Conservation (phyloP, 2,329 filamentous ascomycete species). For the Nothophaeocryptopus gaeumannii region DNA sequence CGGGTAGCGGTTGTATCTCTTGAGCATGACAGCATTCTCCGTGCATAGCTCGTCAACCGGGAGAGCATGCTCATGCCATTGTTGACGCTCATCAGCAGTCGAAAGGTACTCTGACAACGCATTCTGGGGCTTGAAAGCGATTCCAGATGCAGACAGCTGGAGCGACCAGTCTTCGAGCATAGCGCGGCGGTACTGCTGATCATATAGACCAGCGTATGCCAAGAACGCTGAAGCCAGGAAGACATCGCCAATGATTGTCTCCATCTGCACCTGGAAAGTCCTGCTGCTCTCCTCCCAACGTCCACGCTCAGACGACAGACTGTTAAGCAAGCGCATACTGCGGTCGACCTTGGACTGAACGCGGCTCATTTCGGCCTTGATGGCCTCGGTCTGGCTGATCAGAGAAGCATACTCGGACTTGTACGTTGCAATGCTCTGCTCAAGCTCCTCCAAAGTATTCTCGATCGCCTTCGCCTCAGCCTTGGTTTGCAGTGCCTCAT, state of each 20-base stretch:
- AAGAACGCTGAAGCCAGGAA: constrained; percentile 95
- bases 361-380: constrained; percentile 93
- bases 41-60: constrained; percentile 97
- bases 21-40: constrained; percentile 94
- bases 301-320: constrained; percentile 84
- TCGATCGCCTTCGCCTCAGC: constrained; percentile 89
- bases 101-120: constrained; percentile 95
- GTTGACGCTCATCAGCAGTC: constrained; percentile 87
- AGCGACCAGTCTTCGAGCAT: constrained; percentile 98
- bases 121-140: constrained; percentile 89
- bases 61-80: constrained; percentile 90
- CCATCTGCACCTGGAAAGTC: constrained; percentile 97
- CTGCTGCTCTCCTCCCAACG: constrained; percentile 97
- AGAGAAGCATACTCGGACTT: constrained; percentile 93
- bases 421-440: constrained; percentile 89
- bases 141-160: constrained; percentile 87
- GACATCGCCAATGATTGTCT: constrained; percentile 92
- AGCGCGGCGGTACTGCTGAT: constrained; percentile 94
- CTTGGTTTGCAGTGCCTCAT: constrained; percentile 86
- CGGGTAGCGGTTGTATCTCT: constrained; percentile 97
- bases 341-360: constrained; percentile 98
- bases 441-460: constrained; percentile 77
- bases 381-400: constrained; percentile 94
- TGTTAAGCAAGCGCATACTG: constrained; percentile 90
- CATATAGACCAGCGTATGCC: constrained; percentile 93